Conservation (phyloP, 2,329 filamentous ascomycete genomes). For the Aureobasidium musti region DNA sequence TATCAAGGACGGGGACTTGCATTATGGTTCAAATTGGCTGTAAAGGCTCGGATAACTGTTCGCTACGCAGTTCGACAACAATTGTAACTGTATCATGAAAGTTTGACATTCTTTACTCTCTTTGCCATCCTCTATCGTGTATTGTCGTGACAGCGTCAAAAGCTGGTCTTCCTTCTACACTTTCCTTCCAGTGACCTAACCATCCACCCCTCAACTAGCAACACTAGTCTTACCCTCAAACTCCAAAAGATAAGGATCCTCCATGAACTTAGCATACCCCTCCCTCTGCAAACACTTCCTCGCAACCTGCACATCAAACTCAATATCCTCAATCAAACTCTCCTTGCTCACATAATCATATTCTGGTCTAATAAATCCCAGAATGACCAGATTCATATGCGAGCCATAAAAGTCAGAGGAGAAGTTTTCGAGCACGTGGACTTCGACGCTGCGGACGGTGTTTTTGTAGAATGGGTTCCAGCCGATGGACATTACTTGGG, state of each 20-base stretch:
- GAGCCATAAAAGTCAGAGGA: slow-evolving; percentile 79
- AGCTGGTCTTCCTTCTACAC: neutral
- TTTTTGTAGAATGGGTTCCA: slow-evolving; percentile 99
- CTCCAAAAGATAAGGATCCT: slow-evolving; percentile 46
- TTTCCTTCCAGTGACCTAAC: too few relatives aligned
- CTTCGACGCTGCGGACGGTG: slow-evolving; percentile 70
- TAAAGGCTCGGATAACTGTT: neutral
- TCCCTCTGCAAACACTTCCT: slow-evolving; percentile 68
- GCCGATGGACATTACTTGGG: slow-evolving; percentile 91
- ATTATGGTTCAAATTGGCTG: neutral
- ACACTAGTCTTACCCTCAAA: slow-evolving; percentile 40
- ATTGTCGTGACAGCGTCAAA: neutral
- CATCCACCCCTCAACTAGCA: slow-evolving; percentile 33
- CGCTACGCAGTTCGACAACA: neutral
- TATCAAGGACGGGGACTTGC: neutral
- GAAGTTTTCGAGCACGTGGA: slow-evolving; percentile 71
- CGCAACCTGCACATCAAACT: slow-evolving; percentile 82
- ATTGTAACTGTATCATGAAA: neutral
- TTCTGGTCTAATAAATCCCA: slow-evolving; percentile 88
- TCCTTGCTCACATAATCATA: slow-evolving; percentile 84
- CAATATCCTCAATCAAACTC: slow-evolving; percentile 83
- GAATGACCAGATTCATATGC: slow-evolving; percentile 74
- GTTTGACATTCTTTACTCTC: neutral
- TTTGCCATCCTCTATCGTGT: slow-evolving; percentile 1
- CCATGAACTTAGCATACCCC: slow-evolving; percentile 59